Conservation (phyloP, 768 basidiomycete species). For the Leccinum subtestaceum region DNA sequence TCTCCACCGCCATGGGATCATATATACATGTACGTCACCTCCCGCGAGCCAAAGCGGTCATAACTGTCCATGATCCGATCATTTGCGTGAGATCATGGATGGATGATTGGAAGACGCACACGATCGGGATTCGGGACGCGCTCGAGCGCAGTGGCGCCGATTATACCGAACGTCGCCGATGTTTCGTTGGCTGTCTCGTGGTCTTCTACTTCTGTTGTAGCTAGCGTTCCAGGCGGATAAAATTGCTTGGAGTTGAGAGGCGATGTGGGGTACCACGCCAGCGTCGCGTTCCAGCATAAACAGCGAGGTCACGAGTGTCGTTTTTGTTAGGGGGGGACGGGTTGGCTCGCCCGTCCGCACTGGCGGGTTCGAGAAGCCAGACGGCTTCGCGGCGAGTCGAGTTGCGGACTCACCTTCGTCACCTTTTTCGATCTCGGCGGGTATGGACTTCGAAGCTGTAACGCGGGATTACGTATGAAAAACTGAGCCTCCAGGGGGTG, state of each 20-base stretch:
- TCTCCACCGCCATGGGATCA: background rate
- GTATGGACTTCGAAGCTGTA: background rate
- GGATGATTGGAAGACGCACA: background rate
- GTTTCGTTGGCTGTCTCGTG: background rate
- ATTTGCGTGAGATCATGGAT: background rate
- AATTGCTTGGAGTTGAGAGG: background rate
- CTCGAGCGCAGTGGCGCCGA: background rate
- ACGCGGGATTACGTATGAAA: background rate
- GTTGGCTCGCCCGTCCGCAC: background rate
- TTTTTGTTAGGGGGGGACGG: background rate
- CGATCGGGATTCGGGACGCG: background rate
- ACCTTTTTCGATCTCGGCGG: background rate
- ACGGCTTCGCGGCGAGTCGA: background rate
- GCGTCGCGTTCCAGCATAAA: background rate
- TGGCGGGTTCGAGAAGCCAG: background rate
- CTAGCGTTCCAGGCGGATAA: background rate
- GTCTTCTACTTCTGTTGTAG: too few relatives aligned
- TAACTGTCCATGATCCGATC: background rate
- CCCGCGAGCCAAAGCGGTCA: background rate
- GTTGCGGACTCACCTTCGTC: slow-evolving; percentile 4
- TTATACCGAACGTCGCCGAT: background rate
- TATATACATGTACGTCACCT: background rate
- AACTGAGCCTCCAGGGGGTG: background rate
- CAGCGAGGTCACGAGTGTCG: background rate
- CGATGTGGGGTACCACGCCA: background rate